Base-by-base conservation (phyloP, 1,139 yeast species). In the Arxiozyma telluris region DNA sequence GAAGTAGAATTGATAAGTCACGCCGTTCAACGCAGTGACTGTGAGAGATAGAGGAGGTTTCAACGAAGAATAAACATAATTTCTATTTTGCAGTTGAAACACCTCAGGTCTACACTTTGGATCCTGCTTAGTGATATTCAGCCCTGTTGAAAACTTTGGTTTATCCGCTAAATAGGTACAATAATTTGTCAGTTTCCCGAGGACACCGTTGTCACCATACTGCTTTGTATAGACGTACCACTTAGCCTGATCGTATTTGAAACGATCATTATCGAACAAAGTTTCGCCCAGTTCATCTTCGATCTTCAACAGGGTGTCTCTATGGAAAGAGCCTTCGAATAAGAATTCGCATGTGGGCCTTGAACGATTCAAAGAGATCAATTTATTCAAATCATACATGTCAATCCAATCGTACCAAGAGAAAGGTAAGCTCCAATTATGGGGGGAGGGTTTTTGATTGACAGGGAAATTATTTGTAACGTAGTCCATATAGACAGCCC, bases 341-440 rank as follows among this genome's bases (percentile, higher is more conserved):
- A 50, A 30, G 30, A 50, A 50, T n/a, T 45, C 49, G 46, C 53
- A 50, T 41, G 53, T 50, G 22, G 45, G 49, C 27, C 44, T 45
- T 30, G 48, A 51, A 3, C 55, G 46, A 44, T 50, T 50, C n/a
- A 61, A 48, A 2, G 64, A 53, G 7, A 61, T 50, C 20, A 59
- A 49, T 45, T 62, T 62, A 51, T 64, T 64, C 38, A 56, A 57
- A 22, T 55, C 58, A 25, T 59, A 55, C 52, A 59, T 60, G 49
- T 61, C 65, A 1, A 62, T 57, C 61, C 64, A 64, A 47, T 64
- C 68, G 47, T 64, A 64, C 68, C 68, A 64, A 6, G 62, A 61
- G 49, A 64, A 64, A 1, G 61, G 61, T 15, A 56, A 44, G 9
- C 39, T 41, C 49, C 52, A 51, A 20, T 47, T 49, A 18, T 51